Base-by-base conservation (phyloP, 345 rosid species). In the Salix arbutifolia region DNA sequence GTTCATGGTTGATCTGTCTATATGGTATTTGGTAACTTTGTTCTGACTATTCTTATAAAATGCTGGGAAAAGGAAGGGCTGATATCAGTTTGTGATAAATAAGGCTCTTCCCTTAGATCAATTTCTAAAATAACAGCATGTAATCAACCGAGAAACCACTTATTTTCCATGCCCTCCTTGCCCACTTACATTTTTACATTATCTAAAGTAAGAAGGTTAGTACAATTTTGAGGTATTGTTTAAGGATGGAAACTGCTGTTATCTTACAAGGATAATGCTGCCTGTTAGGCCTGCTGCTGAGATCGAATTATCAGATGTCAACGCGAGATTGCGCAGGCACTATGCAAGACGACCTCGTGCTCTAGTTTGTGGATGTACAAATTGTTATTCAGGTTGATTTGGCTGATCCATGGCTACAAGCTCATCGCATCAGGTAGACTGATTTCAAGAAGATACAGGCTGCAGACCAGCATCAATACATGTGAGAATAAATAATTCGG, bases 371-470 rank as follows among this genome's bases (percentile, higher is more conserved):
- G 40, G 37, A 60, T 75, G 78, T 74, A 72, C 70, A 72, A 66
- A 65, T 33, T 62, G 73, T 26, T 53, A 26, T 4, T 11, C 19
- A 40, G 50, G 26, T 37, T 65, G 68, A 37, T 40, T 40, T 40
- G 71, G 19, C 46, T 18, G 78, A 18, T 53, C 30, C 28, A 19
- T 35, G 21, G 73, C 83, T 88, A 92, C 86, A 80, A 84, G 87
- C 90, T 90, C 77, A 94, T 86, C 68, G 92, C 90, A 72, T 82
- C 80, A 0, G 96, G 98, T 72, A 94, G 85, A 86, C 94, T 92
- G 80, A 91, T 81, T 82, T 94, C 93, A 37, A 94, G 92, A 82
- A 92, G 84, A 83, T 92, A 92, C 69, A 94, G 84, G 84, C 97
- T 94, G 94, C 89, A 72, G 58, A 82, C 74, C 66, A 69, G 25